Evolutionary conservation across 176 grass and related monocot genomes (phyloP).

Genomic region (Sorghum bicolor): DNA sequence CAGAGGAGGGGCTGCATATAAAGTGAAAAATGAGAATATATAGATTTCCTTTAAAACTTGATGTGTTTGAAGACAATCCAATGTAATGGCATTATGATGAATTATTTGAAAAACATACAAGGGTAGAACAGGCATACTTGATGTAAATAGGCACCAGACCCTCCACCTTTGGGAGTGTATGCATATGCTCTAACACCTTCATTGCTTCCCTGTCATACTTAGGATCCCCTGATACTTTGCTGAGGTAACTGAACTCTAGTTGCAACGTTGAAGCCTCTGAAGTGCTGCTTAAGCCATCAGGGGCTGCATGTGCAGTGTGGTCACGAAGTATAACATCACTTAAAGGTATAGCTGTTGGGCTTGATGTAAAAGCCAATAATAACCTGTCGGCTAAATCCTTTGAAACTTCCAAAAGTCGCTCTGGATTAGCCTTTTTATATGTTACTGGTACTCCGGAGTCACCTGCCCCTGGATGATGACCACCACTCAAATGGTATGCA

Average conservation of each 20-base stretch:
- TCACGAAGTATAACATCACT: conserved; percentile 94
- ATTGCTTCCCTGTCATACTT: conserved; percentile 82
- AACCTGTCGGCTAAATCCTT: conserved; percentile 83
- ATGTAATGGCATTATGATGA: conserved; percentile 23
- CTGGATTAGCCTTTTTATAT: conserved; percentile 51
- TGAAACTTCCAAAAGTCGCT: conserved; percentile 68
- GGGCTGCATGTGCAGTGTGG: conserved; percentile 68
- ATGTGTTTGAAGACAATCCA: conserved; percentile 15
- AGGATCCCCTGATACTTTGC: conserved; percentile 79
- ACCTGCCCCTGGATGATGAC: conserved; percentile 33
- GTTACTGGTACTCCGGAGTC: conserved; percentile 51
- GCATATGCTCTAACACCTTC: conserved; percentile 93
- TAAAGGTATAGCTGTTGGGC: conserved; percentile 87
- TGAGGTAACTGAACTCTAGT: conserved; percentile 94
- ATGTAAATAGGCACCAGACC: conserved; percentile 96
- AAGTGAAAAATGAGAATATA: conserved; percentile 31
- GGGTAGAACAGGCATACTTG: conserved; percentile 47
- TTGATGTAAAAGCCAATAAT: conserved; percentile 80
- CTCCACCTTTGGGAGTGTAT: conserved; percentile 81
- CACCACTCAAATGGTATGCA: conserved; percentile 84
- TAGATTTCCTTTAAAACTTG: neutral
- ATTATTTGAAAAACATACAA: conserved; percentile 10
- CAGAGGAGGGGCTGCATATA: conserved; percentile 69
- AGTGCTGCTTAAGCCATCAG: conserved; percentile 92
- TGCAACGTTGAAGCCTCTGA: conserved; percentile 90